Evolutionary conservation across 2,329 filamentous ascomycete species (phyloP).

Genomic region (Botryosphaeria dothidea): DNA sequence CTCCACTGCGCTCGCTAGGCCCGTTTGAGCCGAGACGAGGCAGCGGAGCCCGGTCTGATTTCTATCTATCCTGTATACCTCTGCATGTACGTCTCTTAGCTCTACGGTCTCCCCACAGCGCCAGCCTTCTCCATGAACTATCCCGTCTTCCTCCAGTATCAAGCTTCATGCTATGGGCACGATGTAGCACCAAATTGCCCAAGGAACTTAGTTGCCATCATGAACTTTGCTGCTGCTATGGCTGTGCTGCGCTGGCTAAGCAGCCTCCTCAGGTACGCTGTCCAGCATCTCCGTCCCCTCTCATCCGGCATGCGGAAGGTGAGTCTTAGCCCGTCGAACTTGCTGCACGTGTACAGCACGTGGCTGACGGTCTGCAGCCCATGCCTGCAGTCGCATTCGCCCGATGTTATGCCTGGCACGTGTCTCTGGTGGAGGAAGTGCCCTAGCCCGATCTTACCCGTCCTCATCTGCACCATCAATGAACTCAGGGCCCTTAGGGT

Average conservation of each 20-base stretch:
- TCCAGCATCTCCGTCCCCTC: background rate
- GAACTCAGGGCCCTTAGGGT: too few species aligned
- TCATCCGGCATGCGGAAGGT: background rate
- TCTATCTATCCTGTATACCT: background rate
- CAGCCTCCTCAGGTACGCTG: background rate
- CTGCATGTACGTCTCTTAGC: background rate
- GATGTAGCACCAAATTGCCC: too few species aligned
- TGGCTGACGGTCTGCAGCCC: background rate
- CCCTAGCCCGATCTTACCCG: too few species aligned
- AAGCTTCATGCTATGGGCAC: too few species aligned
- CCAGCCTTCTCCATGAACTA: background rate
- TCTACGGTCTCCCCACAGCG: background rate
- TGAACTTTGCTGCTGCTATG: background rate
- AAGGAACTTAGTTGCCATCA: background rate
- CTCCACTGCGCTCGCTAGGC: background rate
- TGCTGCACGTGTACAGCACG: background rate
- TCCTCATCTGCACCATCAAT: too few species aligned
- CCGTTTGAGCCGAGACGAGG: background rate
- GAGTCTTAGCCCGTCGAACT: background rate
- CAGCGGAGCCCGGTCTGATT: background rate
- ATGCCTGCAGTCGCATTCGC: background rate
- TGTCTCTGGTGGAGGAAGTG: background rate
- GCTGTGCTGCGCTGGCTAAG: background rate
- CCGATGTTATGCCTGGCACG: background rate
- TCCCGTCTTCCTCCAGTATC: background rate